A percentile compares a stretch with the other conserved stretches of the same genome.
Evolutionary conservation across 345 rosid genomes (phyloP).

Genomic region (Populus pruinosa): DNA sequence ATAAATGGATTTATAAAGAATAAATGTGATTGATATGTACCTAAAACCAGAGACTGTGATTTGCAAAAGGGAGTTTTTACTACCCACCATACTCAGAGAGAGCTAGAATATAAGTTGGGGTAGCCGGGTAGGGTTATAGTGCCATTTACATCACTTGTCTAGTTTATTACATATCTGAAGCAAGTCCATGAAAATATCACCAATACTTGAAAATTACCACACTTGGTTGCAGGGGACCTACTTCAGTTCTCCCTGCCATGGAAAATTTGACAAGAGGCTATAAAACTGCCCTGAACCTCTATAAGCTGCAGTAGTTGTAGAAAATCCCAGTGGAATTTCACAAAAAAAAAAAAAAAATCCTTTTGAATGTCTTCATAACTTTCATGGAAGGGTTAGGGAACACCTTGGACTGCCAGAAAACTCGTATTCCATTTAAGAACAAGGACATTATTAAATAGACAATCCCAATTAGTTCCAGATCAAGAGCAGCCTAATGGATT

Average conservation of each 20-base stretch:
- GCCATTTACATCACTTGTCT: neutral
- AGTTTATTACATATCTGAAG: neutral
- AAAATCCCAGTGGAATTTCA: neutral
- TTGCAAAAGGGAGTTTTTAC: neutral
- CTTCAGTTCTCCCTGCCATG: neutral
- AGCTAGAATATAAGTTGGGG: neutral
- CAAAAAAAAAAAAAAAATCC: too few relatives aligned
- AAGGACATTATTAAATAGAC: neutral
- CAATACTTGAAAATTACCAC: neutral
- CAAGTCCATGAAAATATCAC: neutral
- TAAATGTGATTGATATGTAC: neutral
- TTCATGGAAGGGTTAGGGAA: neutral
- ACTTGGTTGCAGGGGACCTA: neutral
- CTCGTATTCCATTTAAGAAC: neutral
- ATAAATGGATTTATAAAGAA: neutral
- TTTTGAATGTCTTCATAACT: neutral
- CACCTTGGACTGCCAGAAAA: neutral
- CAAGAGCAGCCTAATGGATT: too few relatives aligned
- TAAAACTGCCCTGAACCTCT: neutral
- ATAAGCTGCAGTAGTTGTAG: neutral
- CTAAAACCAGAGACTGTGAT: neutral
- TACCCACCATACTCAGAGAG: neutral
- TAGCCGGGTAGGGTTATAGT: neutral
- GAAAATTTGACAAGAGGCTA: neutral
- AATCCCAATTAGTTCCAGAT: too few relatives aligned